phyloP scores from a whole-genome alignment of 345 rosid species.

The Eutrema heterophyllum region DNA sequence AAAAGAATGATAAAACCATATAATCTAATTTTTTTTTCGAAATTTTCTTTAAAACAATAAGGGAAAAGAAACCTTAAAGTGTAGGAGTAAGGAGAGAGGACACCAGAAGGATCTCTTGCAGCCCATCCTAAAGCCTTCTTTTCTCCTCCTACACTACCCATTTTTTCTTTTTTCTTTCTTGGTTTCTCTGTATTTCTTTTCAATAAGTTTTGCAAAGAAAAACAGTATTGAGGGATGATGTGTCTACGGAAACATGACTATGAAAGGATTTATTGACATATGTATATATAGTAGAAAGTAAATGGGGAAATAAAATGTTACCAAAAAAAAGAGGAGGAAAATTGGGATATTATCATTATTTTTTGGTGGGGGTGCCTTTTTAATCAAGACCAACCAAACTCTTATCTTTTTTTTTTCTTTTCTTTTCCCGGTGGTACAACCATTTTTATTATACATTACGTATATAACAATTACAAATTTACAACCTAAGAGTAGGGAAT shows the following conservation, averaged over 20 bases:
- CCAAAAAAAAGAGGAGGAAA: no score
- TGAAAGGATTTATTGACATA: not conserved
- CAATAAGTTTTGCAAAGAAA: not conserved
- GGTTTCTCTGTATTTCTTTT: not conserved
- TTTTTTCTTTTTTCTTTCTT: constrained; percentile 14
- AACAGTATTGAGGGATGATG: not conserved
- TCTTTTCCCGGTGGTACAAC: no score
- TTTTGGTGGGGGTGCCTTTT: no score
- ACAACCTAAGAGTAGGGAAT: not conserved
- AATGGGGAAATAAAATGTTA: not conserved
- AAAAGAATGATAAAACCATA: not conserved
- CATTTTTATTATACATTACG: not conserved
- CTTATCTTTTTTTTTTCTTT: no score
- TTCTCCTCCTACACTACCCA: constrained; percentile 49
- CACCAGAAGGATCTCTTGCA: constrained; percentile 70
- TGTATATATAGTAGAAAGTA: constrained; percentile 1
- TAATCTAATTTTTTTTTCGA: no score
- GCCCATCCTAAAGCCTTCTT: constrained; percentile 70
- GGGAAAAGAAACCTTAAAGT: constrained; percentile 42
- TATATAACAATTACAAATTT: not conserved
- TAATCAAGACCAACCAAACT: no score
- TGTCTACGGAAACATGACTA: not conserved
- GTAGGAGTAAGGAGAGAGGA: constrained; percentile 57
- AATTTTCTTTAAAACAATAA: no score
- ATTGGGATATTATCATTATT: no score